Base-by-base conservation (phyloP, 495 filamentous ascomycete genomes). In the Podospora bellae-mahoneyi region DNA sequence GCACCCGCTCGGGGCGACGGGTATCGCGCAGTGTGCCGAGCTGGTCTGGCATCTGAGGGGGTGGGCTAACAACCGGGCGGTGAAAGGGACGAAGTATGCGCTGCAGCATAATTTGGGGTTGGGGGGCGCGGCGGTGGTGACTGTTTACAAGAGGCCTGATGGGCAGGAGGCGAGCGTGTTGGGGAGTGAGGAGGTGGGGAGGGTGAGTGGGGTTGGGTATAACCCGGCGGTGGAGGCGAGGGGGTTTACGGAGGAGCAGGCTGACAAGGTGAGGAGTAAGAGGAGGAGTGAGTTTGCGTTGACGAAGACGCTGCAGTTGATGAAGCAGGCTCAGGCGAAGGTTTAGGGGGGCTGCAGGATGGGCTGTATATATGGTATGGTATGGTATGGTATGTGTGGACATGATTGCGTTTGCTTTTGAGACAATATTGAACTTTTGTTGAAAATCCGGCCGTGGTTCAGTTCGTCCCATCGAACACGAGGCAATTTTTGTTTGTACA, bases 81-180 rank as follows among this genome's bases (percentile, higher is more conserved):
- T 93, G 7, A 79, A 84, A 18, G 85, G 86, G 18, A 92, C 93
- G 0, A 84, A 78, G 60, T 87, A 84, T 56, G 91, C 91, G 58
- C 78, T 99, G 78, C 95, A 97, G 81, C 95, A 99, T 77, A 99
- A 99, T 74, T 81, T 99, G 3, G 95, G 95, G 0, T 81, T 99
- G 26, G 95, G 95, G 2, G 95, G 95, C 66, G 95, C 94, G 2
- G 93, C 88, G 2, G 93, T 99, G 0, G 91, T 94, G 18, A 95
- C 92, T 5, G 89, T 97, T 3, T 97, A 97, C 76, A 88, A 88
- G 79, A 85, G 94, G n/a, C 90, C 91, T 1, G 95, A 97, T 78
- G 91, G 92, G 6, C 80, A 84, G 77, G 80, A 77, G 65, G 87
- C 87, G 27, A 78, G 74, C 32, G 78, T 80, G 28, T 78, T 96